Evolutionary conservation across 2,329 filamentous ascomycete genomes (phyloP).

Genomic region (Trichoderma atroviride): DNA sequence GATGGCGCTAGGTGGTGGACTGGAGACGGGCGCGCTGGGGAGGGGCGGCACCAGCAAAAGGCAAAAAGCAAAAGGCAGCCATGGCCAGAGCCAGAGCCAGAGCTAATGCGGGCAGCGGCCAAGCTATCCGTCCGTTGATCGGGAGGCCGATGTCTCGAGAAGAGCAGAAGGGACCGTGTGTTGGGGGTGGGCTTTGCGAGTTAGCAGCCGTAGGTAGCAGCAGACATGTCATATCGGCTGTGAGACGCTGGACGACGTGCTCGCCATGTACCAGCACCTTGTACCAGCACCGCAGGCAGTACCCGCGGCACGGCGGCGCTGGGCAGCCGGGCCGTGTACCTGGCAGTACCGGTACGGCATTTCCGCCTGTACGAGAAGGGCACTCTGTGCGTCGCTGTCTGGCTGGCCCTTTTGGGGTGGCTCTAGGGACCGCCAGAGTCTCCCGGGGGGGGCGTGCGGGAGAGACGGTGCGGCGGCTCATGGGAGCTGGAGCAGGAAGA

Average conservation of each 20-base stretch:
- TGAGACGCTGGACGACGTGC: constrained; percentile 32
- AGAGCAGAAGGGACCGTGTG: constrained; percentile 11
- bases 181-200: constrained; percentile 28
- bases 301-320: neutral
- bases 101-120: constrained; percentile 28
- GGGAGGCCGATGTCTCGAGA: constrained; percentile 34
- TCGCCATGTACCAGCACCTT: neutral
- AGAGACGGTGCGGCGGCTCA: constrained; percentile 19
- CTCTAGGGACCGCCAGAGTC: neutral
- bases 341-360: constrained; percentile 3
- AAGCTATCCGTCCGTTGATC: constrained; percentile 33
- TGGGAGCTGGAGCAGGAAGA: neutral
- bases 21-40: constrained; percentile 19
- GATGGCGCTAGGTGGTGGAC: constrained; percentile 13
- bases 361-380: neutral
- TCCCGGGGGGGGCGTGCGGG: constrained; percentile 19
- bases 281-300: neutral
- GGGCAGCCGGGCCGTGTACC: neutral
- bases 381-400: neutral
- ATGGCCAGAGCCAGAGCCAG: constrained; percentile 14
- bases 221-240: constrained; percentile 44
- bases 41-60: constrained; percentile 21
- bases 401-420: constrained; percentile 7
- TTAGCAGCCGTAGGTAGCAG: constrained; percentile 30
- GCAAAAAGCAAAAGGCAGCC: constrained; percentile 18